These are phyloP conservation scores for Metahyphopichia silvanorum DNA, from an alignment of 805 yeast genomes.

Conservation along the genomic window DNA sequence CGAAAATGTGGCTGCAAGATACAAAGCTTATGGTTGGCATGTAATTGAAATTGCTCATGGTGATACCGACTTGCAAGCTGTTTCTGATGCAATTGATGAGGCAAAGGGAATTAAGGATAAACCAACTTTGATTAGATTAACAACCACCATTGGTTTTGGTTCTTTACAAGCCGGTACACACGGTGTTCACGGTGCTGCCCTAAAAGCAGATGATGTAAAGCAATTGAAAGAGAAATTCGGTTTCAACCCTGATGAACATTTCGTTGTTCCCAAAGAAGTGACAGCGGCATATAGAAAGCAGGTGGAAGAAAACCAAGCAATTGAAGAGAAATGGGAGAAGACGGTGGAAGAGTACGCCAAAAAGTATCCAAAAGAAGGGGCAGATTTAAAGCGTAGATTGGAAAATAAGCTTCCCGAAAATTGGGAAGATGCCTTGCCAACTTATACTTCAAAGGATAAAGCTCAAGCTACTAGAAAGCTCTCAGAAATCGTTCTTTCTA, in stretches of 20 bases:
- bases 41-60: constrained; percentile 69
- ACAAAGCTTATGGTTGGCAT: constrained; percentile 89
- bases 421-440: constrained; percentile 73
- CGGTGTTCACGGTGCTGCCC: constrained; percentile 62
- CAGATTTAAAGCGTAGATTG: constrained; percentile 70
- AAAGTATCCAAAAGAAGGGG: constrained; percentile 68
- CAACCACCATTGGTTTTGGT: constrained; percentile 88
- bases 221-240: constrained; percentile 48
- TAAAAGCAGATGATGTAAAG: constrained; percentile 79
- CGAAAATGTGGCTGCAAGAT: constrained; percentile 76
- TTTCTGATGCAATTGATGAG: constrained; percentile 63
- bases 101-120: constrained; percentile 70
- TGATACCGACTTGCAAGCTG: constrained; percentile 65
- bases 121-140: constrained; percentile 80
- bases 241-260: constrained; percentile 73
- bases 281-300: constrained; percentile 52
- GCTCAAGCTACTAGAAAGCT: constrained; percentile 87
- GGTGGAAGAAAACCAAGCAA: constrained; percentile 38
- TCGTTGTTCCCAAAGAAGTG: constrained; percentile 75
- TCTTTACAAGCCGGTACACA: constrained; percentile 78
- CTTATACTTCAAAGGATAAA: constrained; percentile 65
- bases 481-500: constrained; percentile 67
- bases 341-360: constrained; percentile 53
- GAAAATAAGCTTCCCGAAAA: constrained; percentile 65
- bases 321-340: constrained; percentile 55